Evolutionary conservation across 2,329 filamentous ascomycete genomes (phyloP).

Genomic region (Hypoxylon rubiginosum): DNA sequence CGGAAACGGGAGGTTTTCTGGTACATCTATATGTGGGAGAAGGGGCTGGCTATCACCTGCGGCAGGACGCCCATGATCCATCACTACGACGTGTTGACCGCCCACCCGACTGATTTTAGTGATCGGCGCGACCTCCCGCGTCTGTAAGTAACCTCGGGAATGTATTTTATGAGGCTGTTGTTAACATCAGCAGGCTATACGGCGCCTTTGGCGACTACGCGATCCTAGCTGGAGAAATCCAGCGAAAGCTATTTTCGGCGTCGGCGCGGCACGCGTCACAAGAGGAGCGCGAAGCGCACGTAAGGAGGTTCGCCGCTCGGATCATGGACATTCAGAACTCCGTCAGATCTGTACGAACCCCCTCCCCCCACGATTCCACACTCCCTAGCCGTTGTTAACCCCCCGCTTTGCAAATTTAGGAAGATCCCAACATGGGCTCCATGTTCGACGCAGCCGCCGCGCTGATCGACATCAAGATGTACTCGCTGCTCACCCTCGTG

Average conservation of each 20-base stretch:
- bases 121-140: slow-evolving; percentile 13
- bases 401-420: slow-evolving; percentile 12
- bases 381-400: slow-evolving; percentile 13
- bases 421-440: slow-evolving; percentile 26
- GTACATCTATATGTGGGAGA: slow-evolving; percentile 50
- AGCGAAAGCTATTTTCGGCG: slow-evolving; percentile 46
- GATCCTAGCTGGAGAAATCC: slow-evolving; percentile 46
- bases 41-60: slow-evolving; percentile 48
- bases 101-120: slow-evolving; percentile 6
- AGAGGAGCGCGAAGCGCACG: slow-evolving; percentile 40
- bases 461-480: slow-evolving; percentile 31
- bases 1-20: slow-evolving; percentile 46
- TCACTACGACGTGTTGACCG: slow-evolving; percentile 48
- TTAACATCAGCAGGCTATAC: slow-evolving; percentile 41
- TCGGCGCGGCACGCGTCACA: slow-evolving; percentile 42
- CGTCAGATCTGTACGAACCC: slow-evolving; percentile 38
- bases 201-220: slow-evolving; percentile 42
- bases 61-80: slow-evolving; percentile 48
- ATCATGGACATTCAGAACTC: slow-evolving; percentile 33
- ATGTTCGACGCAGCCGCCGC: slow-evolving; percentile 19
- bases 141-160: slow-evolving; percentile 4
- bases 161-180: not conserved
- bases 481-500: slow-evolving; percentile 32
- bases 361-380: not conserved
- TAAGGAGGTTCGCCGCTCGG: slow-evolving; percentile 35